Conservation (phyloP, 495 filamentous ascomycete species). For the Lichina pygmaea region DNA sequence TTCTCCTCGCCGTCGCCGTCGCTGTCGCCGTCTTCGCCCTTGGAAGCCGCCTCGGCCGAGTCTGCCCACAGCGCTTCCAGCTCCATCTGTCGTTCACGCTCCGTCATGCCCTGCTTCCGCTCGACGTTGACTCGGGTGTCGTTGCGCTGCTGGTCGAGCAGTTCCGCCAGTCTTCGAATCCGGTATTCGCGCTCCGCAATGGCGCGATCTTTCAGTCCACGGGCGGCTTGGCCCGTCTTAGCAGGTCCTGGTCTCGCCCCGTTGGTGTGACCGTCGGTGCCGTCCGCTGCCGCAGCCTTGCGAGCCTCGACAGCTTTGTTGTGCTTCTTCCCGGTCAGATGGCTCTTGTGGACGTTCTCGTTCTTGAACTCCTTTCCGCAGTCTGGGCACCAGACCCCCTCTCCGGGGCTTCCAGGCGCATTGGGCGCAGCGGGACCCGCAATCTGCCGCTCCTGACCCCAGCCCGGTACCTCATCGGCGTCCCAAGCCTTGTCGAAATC, state of each 20-base stretch:
- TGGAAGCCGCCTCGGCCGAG: slow-evolving; percentile 17
- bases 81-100: slow-evolving; percentile 77
- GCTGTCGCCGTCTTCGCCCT: slow-evolving; percentile 28
- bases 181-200: slow-evolving; percentile 76
- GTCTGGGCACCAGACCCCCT: slow-evolving; percentile 62
- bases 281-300: slow-evolving; percentile 8
- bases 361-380: slow-evolving; percentile 92
- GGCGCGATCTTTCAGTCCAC: slow-evolving; percentile 60
- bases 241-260: not conserved
- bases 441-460: slow-evolving; percentile 31
- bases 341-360: slow-evolving; percentile 74
- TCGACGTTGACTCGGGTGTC: slow-evolving; percentile 84
- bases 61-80: slow-evolving; percentile 61
- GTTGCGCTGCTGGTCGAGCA: slow-evolving; percentile 52
- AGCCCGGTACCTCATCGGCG: slow-evolving; percentile 49
- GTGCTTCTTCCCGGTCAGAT: slow-evolving; percentile 79
- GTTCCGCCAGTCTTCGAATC: slow-evolving; percentile 42
- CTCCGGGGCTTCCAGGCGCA: slow-evolving; percentile 27
- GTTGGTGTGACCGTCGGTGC: slow-evolving; percentile 4
- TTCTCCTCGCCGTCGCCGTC: slow-evolving; percentile 47
- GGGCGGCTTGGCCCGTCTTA: slow-evolving; percentile 11
- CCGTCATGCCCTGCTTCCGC: slow-evolving; percentile 84
- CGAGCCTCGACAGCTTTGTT: slow-evolving; percentile 45
- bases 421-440: slow-evolving; percentile 17
- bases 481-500: slow-evolving; percentile 72